Evolutionary conservation across 352 stramenopile species (phyloP), one percentile per base, ranked within the genome.

Genomic region (Phytophthora pisi): DNA sequence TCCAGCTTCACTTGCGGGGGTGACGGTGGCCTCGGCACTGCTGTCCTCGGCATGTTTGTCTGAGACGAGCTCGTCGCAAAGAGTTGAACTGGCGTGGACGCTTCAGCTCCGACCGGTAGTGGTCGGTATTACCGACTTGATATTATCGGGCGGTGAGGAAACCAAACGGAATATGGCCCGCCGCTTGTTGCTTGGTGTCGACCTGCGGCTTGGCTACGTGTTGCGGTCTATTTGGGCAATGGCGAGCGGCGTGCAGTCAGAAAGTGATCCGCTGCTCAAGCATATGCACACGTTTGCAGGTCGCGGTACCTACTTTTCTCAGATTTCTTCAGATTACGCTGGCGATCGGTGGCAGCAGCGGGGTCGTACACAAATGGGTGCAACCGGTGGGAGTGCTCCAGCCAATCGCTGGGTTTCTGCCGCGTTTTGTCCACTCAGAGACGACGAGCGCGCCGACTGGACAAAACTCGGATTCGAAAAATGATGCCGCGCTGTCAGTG

Each of bases 11-110:
- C 18, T 42, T 56, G 43, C 28, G 45, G 18, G 2, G 43, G 9
- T 6, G 51, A 34, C 28, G 28, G 2, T 11, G 23, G 34, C 7
- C 49, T 47, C 9, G 46, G 16, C 23, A 57, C 63, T 1, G 26
- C 63, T 1, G 26, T 55, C 15, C 56, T 23, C 45, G 63, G 67
- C 62, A 68, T 71, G 10, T 43, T 55, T 24, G 6, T 31, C 43
- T 64, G 59, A 62, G 34, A 66, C 46, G 43, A 58, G 53, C 51
- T 52, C 46, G 46, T 52, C 46, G 18, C 46, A n/a, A 63, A 56
- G 54, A 64, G 15, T 38, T 58, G 54, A 53, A 64, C n/a, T 13
- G 45, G 16, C 13, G 31, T 60, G 43, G 58, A 66, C 57, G 10
- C 34, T 51, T 38, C 30, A 51, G 49, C 18, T 40, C 24, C 8